Conservation (phyloP, 768 basidiomycete species). For the Mycena chlorophos region DNA sequence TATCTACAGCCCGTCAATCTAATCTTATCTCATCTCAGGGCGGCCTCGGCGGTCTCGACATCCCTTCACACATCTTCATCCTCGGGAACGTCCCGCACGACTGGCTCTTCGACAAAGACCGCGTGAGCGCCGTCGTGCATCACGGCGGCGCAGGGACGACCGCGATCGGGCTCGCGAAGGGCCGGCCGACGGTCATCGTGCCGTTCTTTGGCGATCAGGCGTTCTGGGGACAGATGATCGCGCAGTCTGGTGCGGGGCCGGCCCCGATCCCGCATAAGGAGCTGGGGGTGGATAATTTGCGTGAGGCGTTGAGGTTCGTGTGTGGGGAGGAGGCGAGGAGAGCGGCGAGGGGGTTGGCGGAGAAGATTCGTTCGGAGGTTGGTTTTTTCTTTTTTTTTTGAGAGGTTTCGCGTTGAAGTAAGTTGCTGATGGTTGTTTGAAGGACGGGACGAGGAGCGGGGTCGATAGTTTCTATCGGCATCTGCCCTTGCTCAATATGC, state of each 20-base stretch:
- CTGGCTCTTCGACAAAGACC: conserved; percentile 59
- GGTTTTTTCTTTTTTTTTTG: conserved; percentile 6
- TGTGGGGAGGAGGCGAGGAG: conserved; percentile 45
- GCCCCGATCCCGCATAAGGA: conserved; percentile 56
- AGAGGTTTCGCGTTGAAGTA: neutral
- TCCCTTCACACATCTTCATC: conserved; percentile 60
- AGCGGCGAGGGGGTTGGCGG: conserved; percentile 51
- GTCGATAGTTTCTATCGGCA: conserved; percentile 61
- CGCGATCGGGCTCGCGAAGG: conserved; percentile 59
- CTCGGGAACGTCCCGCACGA: conserved; percentile 67
- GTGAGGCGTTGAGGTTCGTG: conserved; percentile 51
- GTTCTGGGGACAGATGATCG: conserved; percentile 61
- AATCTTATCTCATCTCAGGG: too few relatives aligned
- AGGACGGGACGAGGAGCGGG: conserved; percentile 50
- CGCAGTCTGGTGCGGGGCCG: conserved; percentile 61
- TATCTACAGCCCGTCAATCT: too few relatives aligned
- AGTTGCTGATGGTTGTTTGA: neutral
- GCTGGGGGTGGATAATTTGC: conserved; percentile 48
- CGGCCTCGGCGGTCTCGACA: conserved; percentile 50
- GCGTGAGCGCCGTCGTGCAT: conserved; percentile 61
- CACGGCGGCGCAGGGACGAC: conserved; percentile 70
- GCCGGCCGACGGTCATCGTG: conserved; percentile 59
- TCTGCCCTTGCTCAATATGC: conserved; percentile 61
- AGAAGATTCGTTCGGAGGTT: conserved; percentile 54
- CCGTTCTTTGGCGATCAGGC: conserved; percentile 70